These are phyloP conservation scores for Craspedostauros australis DNA, from an alignment of 108 stramenopile genomes.

Conservation along the genomic window DNA sequence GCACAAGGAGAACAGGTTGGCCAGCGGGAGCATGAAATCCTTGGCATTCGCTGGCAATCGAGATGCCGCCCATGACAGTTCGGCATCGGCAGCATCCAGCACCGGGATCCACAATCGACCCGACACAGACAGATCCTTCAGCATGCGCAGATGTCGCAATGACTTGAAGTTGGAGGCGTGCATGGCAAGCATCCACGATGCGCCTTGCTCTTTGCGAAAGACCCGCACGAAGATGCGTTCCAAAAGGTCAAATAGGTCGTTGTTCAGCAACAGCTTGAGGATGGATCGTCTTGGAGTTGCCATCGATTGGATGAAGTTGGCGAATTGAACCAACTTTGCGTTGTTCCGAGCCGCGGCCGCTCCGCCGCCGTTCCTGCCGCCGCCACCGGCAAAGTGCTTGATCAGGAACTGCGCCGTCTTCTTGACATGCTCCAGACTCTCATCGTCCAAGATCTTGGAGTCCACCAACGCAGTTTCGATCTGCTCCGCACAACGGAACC, in stretches of 20 bases:
- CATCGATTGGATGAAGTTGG: constrained; percentile 46
- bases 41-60: constrained; percentile 56
- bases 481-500: constrained; percentile 41
- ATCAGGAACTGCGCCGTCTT: constrained; percentile 50
- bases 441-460: constrained; percentile 60
- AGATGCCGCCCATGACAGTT: constrained; percentile 56
- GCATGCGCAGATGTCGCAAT: constrained; percentile 61
- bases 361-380: constrained; percentile 27
- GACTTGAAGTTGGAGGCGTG: constrained; percentile 53
- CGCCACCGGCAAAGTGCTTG: constrained; percentile 44
- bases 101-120: constrained; percentile 79
- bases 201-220: constrained; percentile 48
- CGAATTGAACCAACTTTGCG: constrained; percentile 53
- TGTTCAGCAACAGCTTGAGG: constrained; percentile 43
- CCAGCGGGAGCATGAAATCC: constrained; percentile 56
- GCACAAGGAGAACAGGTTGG: constrained; percentile 78
- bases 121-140: constrained; percentile 70
- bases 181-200: constrained; percentile 65
- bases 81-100: constrained; percentile 78
- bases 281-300: constrained; percentile 66
- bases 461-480: constrained; percentile 64
- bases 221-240: constrained; percentile 67
- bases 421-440: constrained; percentile 61
- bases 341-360: constrained; percentile 68
- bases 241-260: constrained; percentile 53